Percentiles rank a stretch among this genome's conserved stretches.
phyloP scores from a whole-genome alignment of 169 alveolate species.

The Haemoproteus tartakovskyi region DNA sequence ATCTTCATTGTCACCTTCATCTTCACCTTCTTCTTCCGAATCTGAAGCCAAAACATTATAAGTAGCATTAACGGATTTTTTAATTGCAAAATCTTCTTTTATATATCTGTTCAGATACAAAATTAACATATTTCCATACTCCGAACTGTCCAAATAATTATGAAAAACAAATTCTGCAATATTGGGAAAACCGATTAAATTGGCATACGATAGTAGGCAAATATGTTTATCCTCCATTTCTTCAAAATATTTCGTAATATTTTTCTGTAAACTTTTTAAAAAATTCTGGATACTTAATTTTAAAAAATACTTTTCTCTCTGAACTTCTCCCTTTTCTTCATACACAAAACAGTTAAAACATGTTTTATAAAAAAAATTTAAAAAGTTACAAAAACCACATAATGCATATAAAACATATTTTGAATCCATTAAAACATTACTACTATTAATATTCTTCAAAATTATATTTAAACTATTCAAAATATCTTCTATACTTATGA shows the following conservation, averaged over 20 bases:
- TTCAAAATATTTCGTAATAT: slow-evolving; percentile 24
- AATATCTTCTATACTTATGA: slow-evolving; percentile 25
- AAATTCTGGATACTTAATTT: neutral
- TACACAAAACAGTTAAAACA: slow-evolving; percentile 19
- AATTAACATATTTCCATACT: slow-evolving; percentile 38
- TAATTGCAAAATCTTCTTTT: slow-evolving; percentile 58
- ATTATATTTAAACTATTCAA: slow-evolving; percentile 1
- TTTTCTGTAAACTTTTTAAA: neutral
- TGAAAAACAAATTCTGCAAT: slow-evolving; percentile 10
- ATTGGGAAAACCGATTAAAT: slow-evolving; percentile 24
- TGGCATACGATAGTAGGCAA: slow-evolving; percentile 26
- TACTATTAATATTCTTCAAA: neutral
- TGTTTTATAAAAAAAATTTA: slow-evolving; percentile 25
- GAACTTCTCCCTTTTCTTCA: neutral
- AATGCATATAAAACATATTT: slow-evolving; percentile 45
- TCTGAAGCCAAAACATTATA: slow-evolving; percentile 30
- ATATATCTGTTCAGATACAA: slow-evolving; percentile 50
- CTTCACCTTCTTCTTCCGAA: slow-evolving; percentile 4
- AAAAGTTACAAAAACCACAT: slow-evolving; percentile 24
- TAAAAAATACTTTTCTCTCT: neutral
- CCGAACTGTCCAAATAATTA: slow-evolving; percentile 27
- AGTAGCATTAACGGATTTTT: slow-evolving; percentile 6
- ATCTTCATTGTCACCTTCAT: no score
- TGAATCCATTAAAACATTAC: slow-evolving; percentile 7
- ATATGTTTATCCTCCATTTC: slow-evolving; percentile 35